Conservation (phyloP, 2,329 filamentous ascomycete genomes). For the Dactylellina haptotyla region DNA sequence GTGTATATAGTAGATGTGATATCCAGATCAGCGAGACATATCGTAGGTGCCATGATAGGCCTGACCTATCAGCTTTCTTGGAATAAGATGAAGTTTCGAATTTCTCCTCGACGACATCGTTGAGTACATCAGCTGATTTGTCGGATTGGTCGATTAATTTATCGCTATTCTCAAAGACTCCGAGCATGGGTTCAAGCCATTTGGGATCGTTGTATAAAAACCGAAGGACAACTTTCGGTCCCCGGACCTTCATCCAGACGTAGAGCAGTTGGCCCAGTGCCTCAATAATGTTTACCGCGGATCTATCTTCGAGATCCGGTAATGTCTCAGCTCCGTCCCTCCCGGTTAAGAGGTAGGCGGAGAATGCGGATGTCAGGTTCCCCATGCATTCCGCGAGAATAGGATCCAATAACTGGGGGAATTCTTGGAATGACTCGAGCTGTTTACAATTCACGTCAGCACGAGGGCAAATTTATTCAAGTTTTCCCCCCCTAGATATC, state of each 20-base stretch:
- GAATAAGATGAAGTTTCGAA: conserved; percentile 61
- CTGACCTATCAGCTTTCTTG: conserved; percentile 52
- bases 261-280: conserved; percentile 85
- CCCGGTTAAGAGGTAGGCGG: conserved; percentile 15
- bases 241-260: conserved; percentile 91
- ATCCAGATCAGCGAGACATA: conserved; percentile 91
- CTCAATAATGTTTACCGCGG: conserved; percentile 59
- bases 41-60: conserved; percentile 78
- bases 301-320: conserved; percentile 18
- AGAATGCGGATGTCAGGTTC: conserved; percentile 76
- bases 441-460: conserved; percentile 1
- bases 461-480: not conserved
- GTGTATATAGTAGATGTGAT: conserved; percentile 81
- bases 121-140: conserved; percentile 52
- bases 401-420: conserved; percentile 90
- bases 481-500: no score
- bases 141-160: conserved; percentile 55
- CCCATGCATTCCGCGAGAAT: conserved; percentile 80
- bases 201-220: conserved; percentile 91
- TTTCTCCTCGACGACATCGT: conserved; percentile 25
- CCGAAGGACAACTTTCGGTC: conserved; percentile 88
- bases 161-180: conserved; percentile 72
- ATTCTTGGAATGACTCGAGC: conserved; percentile 92
- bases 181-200: conserved; percentile 81
- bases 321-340: conserved; percentile 54